These are phyloP conservation scores for Isatis tinctoria DNA, from an alignment of 345 rosid genomes.

Conservation along the genomic window DNA sequence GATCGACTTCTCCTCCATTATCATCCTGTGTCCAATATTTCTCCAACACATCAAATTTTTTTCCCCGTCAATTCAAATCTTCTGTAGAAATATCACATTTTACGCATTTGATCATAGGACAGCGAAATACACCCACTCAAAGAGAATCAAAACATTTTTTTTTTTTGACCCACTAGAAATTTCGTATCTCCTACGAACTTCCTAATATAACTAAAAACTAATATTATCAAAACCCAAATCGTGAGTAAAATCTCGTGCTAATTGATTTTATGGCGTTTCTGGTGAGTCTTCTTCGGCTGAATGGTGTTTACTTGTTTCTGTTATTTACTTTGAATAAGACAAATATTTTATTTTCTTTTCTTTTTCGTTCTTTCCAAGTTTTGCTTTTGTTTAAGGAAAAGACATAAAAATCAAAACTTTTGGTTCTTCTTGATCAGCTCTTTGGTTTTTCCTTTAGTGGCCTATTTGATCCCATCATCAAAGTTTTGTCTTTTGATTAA, in stretches of 20 bases:
- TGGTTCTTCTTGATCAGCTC: neutral
- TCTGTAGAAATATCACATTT: neutral
- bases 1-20: slow-evolving; percentile 26
- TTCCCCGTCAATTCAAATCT: slow-evolving; percentile 10
- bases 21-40: slow-evolving; percentile 16
- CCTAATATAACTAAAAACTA: no score
- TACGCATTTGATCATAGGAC: slow-evolving; percentile 12
- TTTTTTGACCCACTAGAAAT: neutral
- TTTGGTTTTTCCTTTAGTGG: neutral
- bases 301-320: neutral
- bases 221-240: neutral
- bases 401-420: neutral
- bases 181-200: slow-evolving; percentile 13
- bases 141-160: neutral
- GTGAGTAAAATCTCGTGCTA: neutral
- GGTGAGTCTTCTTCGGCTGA: slow-evolving; percentile 5
- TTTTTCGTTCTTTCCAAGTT: slow-evolving; percentile 3
- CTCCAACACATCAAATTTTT: slow-evolving; percentile 21
- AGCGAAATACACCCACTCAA: slow-evolving; percentile 19
- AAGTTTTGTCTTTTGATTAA: neutral
- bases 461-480: slow-evolving; percentile 1
- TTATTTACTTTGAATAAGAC: slow-evolving; percentile 8
- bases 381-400: neutral
- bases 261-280: neutral
- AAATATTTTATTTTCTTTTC: neutral